Percentiles rank a stretch among this genome's conserved stretches.
Conservation (phyloP, 805 yeast species). For the Groenewaldozyma tartarivorans region DNA sequence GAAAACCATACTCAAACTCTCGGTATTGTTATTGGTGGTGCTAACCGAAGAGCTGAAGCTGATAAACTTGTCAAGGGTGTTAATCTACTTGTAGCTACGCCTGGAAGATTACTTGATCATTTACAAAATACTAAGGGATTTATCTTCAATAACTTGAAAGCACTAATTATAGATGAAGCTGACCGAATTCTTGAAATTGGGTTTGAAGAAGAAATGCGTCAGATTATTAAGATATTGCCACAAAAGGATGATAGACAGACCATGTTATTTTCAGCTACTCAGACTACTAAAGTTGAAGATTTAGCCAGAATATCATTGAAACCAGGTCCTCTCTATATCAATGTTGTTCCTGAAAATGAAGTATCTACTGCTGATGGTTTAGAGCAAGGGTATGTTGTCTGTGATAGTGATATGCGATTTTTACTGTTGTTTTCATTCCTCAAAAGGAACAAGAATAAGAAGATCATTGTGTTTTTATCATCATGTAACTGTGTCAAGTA, state of each 20-base stretch:
- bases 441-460: constrained; percentile 77
- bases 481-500: constrained; percentile 96
- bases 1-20: constrained; percentile 84
- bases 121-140: constrained; percentile 92
- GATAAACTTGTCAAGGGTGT: constrained; percentile 92
- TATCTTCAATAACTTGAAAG: constrained; percentile 87
- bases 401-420: constrained; percentile 93
- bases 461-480: constrained; percentile 88
- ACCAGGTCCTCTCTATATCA: constrained; percentile 87
- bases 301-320: constrained; percentile 92
- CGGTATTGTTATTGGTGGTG: constrained; percentile 97
- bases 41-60: constrained; percentile 94
- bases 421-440: constrained; percentile 82
- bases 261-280: constrained; percentile 98
- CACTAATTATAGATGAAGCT: constrained; percentile 94
- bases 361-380: constrained; percentile 92
- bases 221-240: constrained; percentile 88
- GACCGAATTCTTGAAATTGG: constrained; percentile 97
- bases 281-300: constrained; percentile 97
- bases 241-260: constrained; percentile 79
- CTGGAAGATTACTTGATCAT: constrained; percentile 95
- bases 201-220: constrained; percentile 98
- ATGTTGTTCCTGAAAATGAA: constrained; percentile 76
- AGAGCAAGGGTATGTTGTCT: constrained; percentile 97
- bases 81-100: constrained; percentile 88